Base-by-base conservation (phyloP, 192 early-diverging fungal genomes). In the Geosiphon pyriformis region DNA sequence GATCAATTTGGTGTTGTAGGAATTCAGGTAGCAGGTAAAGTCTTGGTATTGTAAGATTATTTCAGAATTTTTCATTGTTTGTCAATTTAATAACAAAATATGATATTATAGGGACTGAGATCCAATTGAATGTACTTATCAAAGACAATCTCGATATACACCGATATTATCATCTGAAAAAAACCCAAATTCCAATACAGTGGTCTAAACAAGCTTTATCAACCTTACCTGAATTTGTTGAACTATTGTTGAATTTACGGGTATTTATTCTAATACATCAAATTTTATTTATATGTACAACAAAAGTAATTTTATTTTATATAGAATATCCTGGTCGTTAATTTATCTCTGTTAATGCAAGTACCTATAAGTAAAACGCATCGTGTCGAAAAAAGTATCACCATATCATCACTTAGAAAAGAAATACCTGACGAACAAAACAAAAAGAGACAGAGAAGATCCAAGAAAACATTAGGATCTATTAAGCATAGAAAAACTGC, bases 1-100 rank as follows among this genome's bases (percentile, higher is more conserved):
- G 23, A 62, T 31, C 12, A 62, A 2, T 62, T 62, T 47, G 37
- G 60, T 42, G 49, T 62, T 62, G 12, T 62, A 27, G 46, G 60
- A 27, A 27, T 49, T 1, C 60, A 62, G 29, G 17, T 62, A 11
- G 37, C 60, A n/a, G 47, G 60, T n/a, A n/a, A n/a, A n/a, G n/a
- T n/a, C n/a, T n/a, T n/a, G n/a, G n/a, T n/a, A n/a, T n/a, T n/a
- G n/a, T n/a, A n/a, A n/a, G n/a, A n/a, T n/a, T n/a, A n/a, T n/a
- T n/a, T n/a, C n/a, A n/a, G n/a, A n/a, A n/a, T n/a, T n/a, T n/a
- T n/a, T n/a, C n/a, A n/a, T n/a, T n/a, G n/a, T n/a, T n/a, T n/a
- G n/a, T n/a, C n/a, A n/a, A n/a, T n/a, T n/a, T n/a, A n/a, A n/a
- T n/a, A n/a, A n/a, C n/a, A n/a, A n/a, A n/a, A n/a, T n/a, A n/a